These are phyloP conservation scores for Phytophthora hibernalis DNA, from an alignment of 352 stramenopile genomes.

Conservation along the genomic window DNA sequence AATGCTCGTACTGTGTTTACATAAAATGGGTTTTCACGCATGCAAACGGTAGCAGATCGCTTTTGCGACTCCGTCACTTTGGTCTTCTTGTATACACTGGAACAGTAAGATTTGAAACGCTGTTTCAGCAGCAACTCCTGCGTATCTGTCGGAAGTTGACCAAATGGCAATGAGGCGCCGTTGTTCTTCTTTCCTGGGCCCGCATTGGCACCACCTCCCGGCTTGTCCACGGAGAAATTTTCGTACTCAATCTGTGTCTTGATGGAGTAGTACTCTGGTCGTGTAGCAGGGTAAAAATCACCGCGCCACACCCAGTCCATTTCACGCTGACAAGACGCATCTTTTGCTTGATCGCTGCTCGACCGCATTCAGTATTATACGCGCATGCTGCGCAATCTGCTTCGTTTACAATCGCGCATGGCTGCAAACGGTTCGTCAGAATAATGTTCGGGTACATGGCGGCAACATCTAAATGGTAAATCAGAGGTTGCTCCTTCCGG, in stretches of 20 bases:
- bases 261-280: slow-evolving; percentile 96
- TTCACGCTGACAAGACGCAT: slow-evolving; percentile 94
- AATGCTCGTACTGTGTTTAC: slow-evolving; percentile 99
- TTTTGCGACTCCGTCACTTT: slow-evolving; percentile 97
- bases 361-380: slow-evolving; percentile 89
- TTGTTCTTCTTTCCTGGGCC: slow-evolving; percentile 23
- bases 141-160: slow-evolving; percentile 59
- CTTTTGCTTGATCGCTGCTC: slow-evolving; percentile 77
- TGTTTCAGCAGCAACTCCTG: slow-evolving; percentile 79
- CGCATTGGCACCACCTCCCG: slow-evolving; percentile 9
- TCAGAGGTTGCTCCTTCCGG: slow-evolving; percentile 92
- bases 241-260: slow-evolving; percentile 96
- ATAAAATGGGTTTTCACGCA: slow-evolving; percentile 99
- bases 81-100: slow-evolving; percentile 97
- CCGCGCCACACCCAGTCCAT: slow-evolving; percentile 99
- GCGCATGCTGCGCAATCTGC: slow-evolving; percentile 96
- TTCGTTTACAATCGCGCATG: slow-evolving; percentile 96
- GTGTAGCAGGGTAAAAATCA: slow-evolving; percentile 95
- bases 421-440: slow-evolving; percentile 98
- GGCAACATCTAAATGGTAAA: slow-evolving; percentile 99
- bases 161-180: slow-evolving; percentile 55
- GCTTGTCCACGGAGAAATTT: slow-evolving; percentile 62
- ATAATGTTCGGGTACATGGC: slow-evolving; percentile 99
- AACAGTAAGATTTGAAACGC: slow-evolving; percentile 94
- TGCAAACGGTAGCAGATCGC: slow-evolving; percentile 96